These are phyloP conservation scores for Keithomyces neogunnii DNA, from an alignment of 2,329 filamentous ascomycete genomes.

Conservation along the genomic window DNA sequence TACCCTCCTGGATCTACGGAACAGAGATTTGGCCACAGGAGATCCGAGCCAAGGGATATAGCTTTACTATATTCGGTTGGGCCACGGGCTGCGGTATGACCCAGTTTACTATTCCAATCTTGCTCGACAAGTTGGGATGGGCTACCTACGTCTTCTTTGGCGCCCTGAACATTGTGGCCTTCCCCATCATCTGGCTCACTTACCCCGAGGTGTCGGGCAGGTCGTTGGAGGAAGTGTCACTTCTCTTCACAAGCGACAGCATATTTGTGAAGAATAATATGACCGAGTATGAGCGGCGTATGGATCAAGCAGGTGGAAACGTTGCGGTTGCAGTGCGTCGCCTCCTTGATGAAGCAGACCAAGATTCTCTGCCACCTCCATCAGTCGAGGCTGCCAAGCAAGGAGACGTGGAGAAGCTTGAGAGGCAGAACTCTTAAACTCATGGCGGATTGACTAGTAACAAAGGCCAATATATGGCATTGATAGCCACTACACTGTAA, in stretches of 20 bases:
- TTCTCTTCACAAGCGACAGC: conserved; percentile 37
- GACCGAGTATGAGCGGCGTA: conserved; percentile 22
- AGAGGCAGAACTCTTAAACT: not conserved
- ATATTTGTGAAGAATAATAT: conserved; percentile 36
- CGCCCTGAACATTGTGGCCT: conserved; percentile 40
- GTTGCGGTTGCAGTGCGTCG: conserved; percentile 12
- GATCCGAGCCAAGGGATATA: conserved; percentile 48
- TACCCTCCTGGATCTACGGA: conserved; percentile 23
- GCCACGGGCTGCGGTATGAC: conserved; percentile 48
- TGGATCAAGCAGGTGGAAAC: conserved; percentile 13
- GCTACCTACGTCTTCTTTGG: conserved; percentile 44
- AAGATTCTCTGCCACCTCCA: not conserved
- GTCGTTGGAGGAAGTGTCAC: conserved; percentile 25
- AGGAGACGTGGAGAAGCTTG: not conserved
- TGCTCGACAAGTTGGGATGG: conserved; percentile 37
- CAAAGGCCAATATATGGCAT: no score
- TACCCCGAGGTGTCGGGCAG: conserved; percentile 12
- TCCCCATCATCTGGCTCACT: conserved; percentile 39
- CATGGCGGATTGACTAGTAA: not conserved
- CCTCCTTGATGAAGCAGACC: conserved; percentile 14
- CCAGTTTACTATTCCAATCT: conserved; percentile 41
- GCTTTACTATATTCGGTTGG: conserved; percentile 51
- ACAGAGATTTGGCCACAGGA: conserved; percentile 50
- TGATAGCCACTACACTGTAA: no score
- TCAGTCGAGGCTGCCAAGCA: not conserved